These are phyloP conservation scores for Trichoderma sp. DNA, from an alignment of 2,329 filamentous ascomycete genomes.

Conservation along the genomic window DNA sequence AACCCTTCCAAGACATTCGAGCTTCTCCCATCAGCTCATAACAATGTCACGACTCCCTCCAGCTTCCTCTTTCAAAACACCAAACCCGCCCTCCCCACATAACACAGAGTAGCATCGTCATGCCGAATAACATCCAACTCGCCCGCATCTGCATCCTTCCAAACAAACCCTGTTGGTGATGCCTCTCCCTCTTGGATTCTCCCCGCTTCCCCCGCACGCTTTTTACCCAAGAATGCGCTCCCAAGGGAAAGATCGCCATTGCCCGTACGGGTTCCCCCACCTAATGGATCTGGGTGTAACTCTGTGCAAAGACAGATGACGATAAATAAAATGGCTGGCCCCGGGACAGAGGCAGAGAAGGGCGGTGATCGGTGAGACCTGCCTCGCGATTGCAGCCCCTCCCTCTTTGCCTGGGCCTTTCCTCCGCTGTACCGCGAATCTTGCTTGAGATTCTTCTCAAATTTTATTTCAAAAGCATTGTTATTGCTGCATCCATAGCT, in stretches of 20 bases:
- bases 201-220: slow-evolving; percentile 19
- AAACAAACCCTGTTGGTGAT: slow-evolving; percentile 2
- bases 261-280: not conserved
- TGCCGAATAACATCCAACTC: slow-evolving; percentile 11
- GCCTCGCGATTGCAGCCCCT: not conserved
- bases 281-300: slow-evolving; percentile 16
- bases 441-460: not conserved
- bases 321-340: slow-evolving; percentile 16
- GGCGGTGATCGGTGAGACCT: slow-evolving; percentile 6
- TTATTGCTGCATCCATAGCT: not conserved
- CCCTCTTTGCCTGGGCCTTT: not conserved
- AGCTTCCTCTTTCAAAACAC: slow-evolving; percentile 14
- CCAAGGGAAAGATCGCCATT: slow-evolving; percentile 3
- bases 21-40: not conserved
- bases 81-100: not conserved
- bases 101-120: not conserved
- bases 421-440: not conserved
- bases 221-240: slow-evolving; percentile 7
- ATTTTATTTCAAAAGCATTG: not conserved
- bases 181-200: not conserved
- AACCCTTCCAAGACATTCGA: not conserved
- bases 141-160: not conserved
- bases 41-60: not conserved
- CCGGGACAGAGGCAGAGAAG: not conserved
- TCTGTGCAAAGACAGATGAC: not conserved